Evolutionary conservation across 768 basidiomycete species (phyloP).

Genomic region (Pisolithus microcarpus): DNA sequence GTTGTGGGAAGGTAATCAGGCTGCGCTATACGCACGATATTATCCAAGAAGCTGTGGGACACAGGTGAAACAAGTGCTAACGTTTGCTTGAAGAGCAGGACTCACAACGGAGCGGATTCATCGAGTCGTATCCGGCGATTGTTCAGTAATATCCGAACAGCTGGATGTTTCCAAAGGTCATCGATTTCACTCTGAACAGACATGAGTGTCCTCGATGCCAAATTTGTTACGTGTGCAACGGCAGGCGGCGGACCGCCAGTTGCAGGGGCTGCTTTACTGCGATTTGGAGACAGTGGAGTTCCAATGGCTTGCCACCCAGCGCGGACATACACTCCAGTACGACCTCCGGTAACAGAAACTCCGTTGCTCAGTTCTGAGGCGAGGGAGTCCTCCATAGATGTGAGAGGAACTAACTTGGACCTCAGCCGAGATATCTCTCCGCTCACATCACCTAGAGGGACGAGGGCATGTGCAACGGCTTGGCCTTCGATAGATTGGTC

Average conservation of each 20-base stretch:
- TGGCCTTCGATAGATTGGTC: conserved; percentile 26
- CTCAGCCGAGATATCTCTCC: conserved; percentile 48
- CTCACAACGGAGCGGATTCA: conserved; percentile 73
- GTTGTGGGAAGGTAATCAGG: conserved; percentile 67
- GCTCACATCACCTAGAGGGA: conserved; percentile 28
- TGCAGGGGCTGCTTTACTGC: conserved; percentile 33
- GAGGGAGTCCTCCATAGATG: conserved; percentile 60
- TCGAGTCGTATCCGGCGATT: conserved; percentile 59
- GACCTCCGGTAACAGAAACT: conserved; percentile 51
- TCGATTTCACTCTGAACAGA: conserved; percentile 45
- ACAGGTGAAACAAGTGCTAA: background rate
- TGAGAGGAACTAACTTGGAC: conserved; percentile 51
- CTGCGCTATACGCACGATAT: conserved; percentile 57
- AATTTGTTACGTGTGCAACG: conserved; percentile 38
- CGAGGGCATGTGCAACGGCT: conserved; percentile 25
- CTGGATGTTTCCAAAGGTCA: conserved; percentile 64
- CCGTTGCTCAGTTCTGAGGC: conserved; percentile 65
- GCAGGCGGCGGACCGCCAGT: conserved; percentile 25
- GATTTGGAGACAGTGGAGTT: conserved; percentile 34
- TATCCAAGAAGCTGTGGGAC: conserved; percentile 54
- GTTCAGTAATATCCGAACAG: conserved; percentile 50
- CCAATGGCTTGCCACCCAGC: conserved; percentile 65
- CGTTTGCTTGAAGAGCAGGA: background rate
- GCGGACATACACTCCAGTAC: conserved; percentile 59
- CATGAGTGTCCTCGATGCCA: conserved; percentile 52